Percentiles rank a stretch among this genome's conserved stretches.
phyloP scores from a whole-genome alignment of 2,329 filamentous ascomycete genomes.

The Aspergillus costaricaensis region DNA sequence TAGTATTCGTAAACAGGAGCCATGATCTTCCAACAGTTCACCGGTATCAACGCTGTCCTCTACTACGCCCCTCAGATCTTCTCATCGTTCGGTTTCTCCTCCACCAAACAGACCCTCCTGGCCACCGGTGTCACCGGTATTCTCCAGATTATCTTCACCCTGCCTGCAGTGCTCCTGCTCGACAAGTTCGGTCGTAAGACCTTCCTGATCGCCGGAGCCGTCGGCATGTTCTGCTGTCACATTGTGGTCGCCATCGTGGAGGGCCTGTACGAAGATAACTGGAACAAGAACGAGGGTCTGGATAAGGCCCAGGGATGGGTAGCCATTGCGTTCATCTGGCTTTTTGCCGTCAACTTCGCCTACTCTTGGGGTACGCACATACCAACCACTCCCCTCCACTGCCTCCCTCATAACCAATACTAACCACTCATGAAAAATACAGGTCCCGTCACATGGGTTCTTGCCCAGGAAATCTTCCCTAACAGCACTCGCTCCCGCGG shows the following conservation, averaged over 20 bases:
- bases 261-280: constrained; percentile 56
- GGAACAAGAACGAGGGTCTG: constrained; percentile 43
- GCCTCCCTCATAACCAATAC: background rate
- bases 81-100: constrained; percentile 27
- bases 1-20: constrained; percentile 43
- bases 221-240: constrained; percentile 71
- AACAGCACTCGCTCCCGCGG: constrained; percentile 32
- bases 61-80: constrained; percentile 41
- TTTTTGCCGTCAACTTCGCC: constrained; percentile 55
- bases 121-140: constrained; percentile 32
- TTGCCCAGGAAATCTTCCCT: constrained; percentile 49
- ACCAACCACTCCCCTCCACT: background rate
- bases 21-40: constrained; percentile 52
- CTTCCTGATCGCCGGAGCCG: constrained; percentile 51
- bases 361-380: constrained; percentile 38
- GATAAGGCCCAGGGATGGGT: constrained; percentile 68
- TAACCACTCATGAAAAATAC: background rate
- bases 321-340: constrained; percentile 61
- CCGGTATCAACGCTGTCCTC: constrained; percentile 49
- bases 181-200: constrained; percentile 43
- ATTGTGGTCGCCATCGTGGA: constrained; percentile 63
- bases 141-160: constrained; percentile 39
- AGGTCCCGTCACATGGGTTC: constrained; percentile 51
- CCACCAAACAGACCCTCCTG: constrained; percentile 27
- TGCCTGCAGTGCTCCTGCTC: constrained; percentile 40